These are phyloP conservation scores for Trichosporon sp. DNA, from an alignment of 1,284 basidiomycete species.

Conservation along the genomic window DNA sequence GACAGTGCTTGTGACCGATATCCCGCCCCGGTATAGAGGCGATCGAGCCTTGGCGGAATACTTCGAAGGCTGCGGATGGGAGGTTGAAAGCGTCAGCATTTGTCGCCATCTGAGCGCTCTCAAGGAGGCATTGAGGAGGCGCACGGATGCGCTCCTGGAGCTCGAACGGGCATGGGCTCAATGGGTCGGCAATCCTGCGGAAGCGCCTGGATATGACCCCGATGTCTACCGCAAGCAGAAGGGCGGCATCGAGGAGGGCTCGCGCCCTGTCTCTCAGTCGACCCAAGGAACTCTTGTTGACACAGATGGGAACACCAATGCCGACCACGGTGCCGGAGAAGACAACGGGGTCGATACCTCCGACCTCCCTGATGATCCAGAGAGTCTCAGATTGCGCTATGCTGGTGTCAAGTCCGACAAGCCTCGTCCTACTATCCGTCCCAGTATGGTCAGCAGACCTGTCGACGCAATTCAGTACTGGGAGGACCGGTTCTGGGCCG, in stretches of 20 bases:
- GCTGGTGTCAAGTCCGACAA: slow-evolving; percentile 29
- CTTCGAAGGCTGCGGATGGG: slow-evolving; percentile 66
- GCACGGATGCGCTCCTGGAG: slow-evolving; percentile 69
- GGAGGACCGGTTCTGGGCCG: slow-evolving; percentile 66
- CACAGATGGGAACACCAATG: not conserved
- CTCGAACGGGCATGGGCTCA: slow-evolving; percentile 80
- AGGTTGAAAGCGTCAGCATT: slow-evolving; percentile 63
- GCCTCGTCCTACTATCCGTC: slow-evolving; percentile 34
- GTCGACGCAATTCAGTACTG: slow-evolving; percentile 82
- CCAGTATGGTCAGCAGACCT: slow-evolving; percentile 48
- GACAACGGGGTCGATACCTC: slow-evolving; percentile 11
- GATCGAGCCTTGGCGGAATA: slow-evolving; percentile 85
- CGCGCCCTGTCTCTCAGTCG: not conserved
- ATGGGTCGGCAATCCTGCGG: slow-evolving; percentile 88
- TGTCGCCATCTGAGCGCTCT: slow-evolving; percentile 74
- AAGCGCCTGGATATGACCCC: slow-evolving; percentile 40
- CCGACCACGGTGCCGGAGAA: slow-evolving; percentile 38
- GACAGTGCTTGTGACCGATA: slow-evolving; percentile 78
- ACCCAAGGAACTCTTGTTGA: not conserved
- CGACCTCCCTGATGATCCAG: slow-evolving; percentile 8
- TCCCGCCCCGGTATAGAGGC: slow-evolving; percentile 74
- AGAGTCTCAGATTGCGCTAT: slow-evolving; percentile 16
- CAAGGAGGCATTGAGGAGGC: slow-evolving; percentile 63
- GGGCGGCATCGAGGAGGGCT: not conserved
- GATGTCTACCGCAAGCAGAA: slow-evolving; percentile 25